Evolutionary conservation across 192 early-diverging fungal species (phyloP).

Genomic region (Gamsiella multidivaricata): DNA sequence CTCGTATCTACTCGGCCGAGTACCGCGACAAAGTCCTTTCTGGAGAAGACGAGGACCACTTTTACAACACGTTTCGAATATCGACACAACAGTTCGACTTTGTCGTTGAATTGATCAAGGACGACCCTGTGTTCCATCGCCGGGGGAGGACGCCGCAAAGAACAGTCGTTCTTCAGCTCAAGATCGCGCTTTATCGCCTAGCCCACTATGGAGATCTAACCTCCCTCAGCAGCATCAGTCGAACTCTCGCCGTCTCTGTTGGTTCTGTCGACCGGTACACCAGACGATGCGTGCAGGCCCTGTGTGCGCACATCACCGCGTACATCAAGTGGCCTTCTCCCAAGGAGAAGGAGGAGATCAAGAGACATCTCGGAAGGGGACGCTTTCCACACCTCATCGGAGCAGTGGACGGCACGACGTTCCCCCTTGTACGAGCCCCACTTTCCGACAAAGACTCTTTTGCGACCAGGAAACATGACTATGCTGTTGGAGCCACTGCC

Average conservation of each 20-base stretch:
- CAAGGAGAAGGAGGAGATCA: slow-evolving; percentile 3
- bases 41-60: too few relatives aligned
- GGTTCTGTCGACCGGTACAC: background rate
- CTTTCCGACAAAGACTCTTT: too few relatives aligned
- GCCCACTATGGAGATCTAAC: background rate
- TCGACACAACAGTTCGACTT: background rate
- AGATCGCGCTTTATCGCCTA: slow-evolving; percentile 1
- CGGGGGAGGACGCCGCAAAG: background rate
- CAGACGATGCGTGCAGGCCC: background rate
- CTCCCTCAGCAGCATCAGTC: background rate
- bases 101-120: background rate
- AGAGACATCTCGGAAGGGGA: too few relatives aligned
- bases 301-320: background rate
- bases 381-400: too few relatives aligned
- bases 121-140: background rate
- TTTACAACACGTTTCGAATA: too few relatives aligned
- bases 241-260: background rate
- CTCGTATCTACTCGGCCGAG: too few relatives aligned
- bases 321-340: slow-evolving; percentile 6
- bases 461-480: too few relatives aligned
- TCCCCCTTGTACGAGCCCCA: too few relatives aligned
- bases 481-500: too few relatives aligned
- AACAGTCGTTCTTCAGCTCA: background rate
- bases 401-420: too few relatives aligned
- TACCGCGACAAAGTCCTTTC: too few relatives aligned